A percentile compares a stretch with the other conserved stretches of the same genome.
phyloP scores from a whole-genome alignment of 2,329 filamentous ascomycete species.

The Geosmithia putterillii region DNA sequence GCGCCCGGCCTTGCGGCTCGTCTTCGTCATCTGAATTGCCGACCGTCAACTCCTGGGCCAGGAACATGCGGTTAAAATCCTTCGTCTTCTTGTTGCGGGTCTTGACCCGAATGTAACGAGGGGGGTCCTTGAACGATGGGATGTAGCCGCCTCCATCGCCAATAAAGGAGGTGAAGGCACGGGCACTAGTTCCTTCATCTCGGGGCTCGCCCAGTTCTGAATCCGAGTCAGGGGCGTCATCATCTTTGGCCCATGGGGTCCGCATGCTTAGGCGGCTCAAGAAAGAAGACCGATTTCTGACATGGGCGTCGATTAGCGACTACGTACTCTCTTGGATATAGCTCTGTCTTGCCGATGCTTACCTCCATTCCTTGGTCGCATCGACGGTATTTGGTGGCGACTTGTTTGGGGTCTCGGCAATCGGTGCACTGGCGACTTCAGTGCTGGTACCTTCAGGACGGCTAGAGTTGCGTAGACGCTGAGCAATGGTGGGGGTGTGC shows the following conservation, averaged over 20 bases:
- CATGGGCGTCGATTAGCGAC: not conserved
- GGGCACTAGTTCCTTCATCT: conserved; percentile 70
- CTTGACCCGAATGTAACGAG: conserved; percentile 79
- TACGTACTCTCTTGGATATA: not conserved
- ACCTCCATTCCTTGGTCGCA: conserved; percentile 53
- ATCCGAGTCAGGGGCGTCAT: conserved; percentile 46
- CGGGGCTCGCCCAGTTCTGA: conserved; percentile 58
- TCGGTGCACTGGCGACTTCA: conserved; percentile 14
- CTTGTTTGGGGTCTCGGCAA: conserved; percentile 27
- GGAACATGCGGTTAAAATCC: conserved; percentile 78
- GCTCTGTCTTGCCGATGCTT: conserved; percentile 6
- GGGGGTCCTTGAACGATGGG: conserved; percentile 77
- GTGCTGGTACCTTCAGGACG: conserved; percentile 35
- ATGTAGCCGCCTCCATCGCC: conserved; percentile 61
- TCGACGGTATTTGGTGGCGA: conserved; percentile 25
- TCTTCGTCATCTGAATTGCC: conserved; percentile 29
- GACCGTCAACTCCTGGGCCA: conserved; percentile 71
- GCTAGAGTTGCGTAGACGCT: conserved; percentile 38
- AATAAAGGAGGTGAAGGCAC: conserved; percentile 67
- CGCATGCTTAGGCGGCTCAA: conserved; percentile 69
- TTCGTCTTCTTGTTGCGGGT: conserved; percentile 67
- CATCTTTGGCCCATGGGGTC: conserved; percentile 60
- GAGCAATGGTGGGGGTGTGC: conserved; percentile 37
- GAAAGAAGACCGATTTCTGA: conserved; percentile 79
- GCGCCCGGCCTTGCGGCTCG: conserved; percentile 14